A percentile compares a stretch with the other conserved stretches of the same genome.
Conservation (phyloP, 257 asterid genomes). For the Mitragyna speciosa region DNA sequence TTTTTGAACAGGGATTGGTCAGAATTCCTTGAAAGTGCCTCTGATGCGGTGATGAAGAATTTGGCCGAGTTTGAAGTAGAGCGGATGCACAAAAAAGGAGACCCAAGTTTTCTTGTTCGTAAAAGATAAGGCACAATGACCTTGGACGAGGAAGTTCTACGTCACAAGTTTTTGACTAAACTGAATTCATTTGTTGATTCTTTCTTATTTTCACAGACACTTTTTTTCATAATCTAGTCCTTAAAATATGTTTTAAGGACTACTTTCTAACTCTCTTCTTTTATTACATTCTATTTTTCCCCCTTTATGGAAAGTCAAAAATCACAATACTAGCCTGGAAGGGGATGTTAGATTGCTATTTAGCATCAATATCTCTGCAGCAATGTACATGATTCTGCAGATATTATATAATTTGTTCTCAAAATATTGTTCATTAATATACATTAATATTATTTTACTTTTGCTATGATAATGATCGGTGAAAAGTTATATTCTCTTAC, state of each 20-base stretch:
- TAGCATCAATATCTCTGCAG: background rate
- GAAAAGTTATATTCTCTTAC: too few species aligned
- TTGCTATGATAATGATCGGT: too few species aligned
- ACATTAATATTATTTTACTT: too few species aligned
- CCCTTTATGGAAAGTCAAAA: background rate
- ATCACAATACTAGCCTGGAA: too few species aligned
- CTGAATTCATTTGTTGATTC: slow-evolving; percentile 7
- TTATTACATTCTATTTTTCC: background rate
- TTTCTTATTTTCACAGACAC: background rate
- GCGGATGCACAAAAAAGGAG: background rate
- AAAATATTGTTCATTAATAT: background rate
- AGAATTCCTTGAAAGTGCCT: slow-evolving; percentile 57
- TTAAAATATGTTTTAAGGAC: slow-evolving; percentile 1
- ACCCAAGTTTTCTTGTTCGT: background rate
- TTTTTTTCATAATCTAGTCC: background rate
- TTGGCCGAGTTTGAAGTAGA: slow-evolving; percentile 70
- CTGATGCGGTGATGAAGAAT: slow-evolving; percentile 69
- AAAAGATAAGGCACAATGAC: background rate
- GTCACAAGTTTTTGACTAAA: background rate
- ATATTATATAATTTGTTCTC: background rate
- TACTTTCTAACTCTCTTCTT: background rate
- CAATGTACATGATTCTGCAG: background rate
- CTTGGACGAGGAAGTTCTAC: background rate
- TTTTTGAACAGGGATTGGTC: slow-evolving; percentile 62
- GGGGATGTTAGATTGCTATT: background rate